Conservation (phyloP, 1,284 basidiomycete genomes). For the Rhizoctonia solani region DNA sequence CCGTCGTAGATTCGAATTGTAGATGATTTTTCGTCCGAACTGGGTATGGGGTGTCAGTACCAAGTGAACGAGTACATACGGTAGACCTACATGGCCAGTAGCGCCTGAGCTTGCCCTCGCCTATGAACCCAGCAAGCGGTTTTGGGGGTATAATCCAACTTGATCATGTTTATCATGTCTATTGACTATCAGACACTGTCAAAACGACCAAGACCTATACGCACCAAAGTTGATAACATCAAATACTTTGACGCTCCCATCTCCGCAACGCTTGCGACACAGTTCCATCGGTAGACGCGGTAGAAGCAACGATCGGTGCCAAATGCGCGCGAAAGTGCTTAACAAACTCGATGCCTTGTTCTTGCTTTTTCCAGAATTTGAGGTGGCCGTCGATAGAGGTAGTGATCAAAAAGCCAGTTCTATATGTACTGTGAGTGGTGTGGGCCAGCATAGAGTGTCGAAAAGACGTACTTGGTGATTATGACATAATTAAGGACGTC, state of each 20-base stretch:
- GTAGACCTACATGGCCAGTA: constrained; percentile 79
- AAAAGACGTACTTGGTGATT: constrained; percentile 70
- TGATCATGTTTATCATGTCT: constrained; percentile 99
- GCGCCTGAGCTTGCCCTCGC: constrained; percentile 81
- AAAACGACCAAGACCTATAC: constrained; percentile 41
- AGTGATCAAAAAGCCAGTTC: constrained; percentile 92
- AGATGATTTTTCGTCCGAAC: constrained; percentile 77
- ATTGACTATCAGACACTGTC: not conserved
- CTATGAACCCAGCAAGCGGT: constrained; percentile 93
- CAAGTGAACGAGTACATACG: constrained; percentile 33
- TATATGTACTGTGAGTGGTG: constrained; percentile 44
- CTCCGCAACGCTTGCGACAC: constrained; percentile 88
- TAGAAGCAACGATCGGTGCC: constrained; percentile 75
- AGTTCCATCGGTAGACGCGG: constrained; percentile 90
- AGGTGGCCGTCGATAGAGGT: constrained; percentile 94
- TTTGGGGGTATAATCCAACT: constrained; percentile 81
- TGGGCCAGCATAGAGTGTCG: constrained; percentile 29
- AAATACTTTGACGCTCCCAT: constrained; percentile 89
- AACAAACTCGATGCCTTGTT: constrained; percentile 87
- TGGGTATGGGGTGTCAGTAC: constrained; percentile 48
- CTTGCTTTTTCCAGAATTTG: constrained; percentile 99
- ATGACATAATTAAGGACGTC: constrained; percentile 88
- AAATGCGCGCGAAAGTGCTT: constrained; percentile 94
- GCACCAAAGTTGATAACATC: constrained; percentile 96
- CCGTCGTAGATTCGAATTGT: constrained; percentile 91